phyloP scores from a whole-genome alignment of 108 stramenopile genomes.

The Pelagomonas calceolata region DNA sequence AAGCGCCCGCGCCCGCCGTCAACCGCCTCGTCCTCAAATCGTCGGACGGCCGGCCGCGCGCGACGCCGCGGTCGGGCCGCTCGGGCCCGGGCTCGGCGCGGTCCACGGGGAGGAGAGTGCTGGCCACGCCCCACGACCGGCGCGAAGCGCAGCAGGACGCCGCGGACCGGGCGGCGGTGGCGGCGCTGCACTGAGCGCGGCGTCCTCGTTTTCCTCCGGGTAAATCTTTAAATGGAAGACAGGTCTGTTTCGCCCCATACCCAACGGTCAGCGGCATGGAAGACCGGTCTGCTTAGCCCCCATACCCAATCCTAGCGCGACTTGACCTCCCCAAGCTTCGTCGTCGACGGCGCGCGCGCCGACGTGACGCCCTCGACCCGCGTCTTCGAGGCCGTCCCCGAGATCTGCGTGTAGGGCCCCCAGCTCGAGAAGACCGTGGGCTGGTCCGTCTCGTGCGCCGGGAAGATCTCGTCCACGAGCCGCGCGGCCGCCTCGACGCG shows the following conservation, averaged over 20 bases:
- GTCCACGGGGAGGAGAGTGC: too few species aligned
- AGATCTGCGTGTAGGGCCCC: slow-evolving; percentile 49
- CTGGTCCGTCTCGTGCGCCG: slow-evolving; percentile 37
- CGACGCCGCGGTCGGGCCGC: neutral
- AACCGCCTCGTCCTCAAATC: neutral
- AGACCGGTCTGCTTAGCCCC: too few species aligned
- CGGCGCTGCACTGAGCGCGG: too few species aligned
- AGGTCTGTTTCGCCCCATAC: too few species aligned
- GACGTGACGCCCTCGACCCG: neutral
- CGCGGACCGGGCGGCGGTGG: neutral
- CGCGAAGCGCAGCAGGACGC: neutral
- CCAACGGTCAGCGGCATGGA: too few species aligned
- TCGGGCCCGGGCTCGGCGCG: too few species aligned
- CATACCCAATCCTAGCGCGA: too few species aligned
- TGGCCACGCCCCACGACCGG: neutral
- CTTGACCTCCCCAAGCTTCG: too few species aligned
- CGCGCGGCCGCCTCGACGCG: slow-evolving; percentile 60
- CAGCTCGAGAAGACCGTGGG: slow-evolving; percentile 49
- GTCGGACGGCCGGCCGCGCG: neutral
- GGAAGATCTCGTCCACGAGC: slow-evolving; percentile 26
- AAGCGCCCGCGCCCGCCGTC: neutral
- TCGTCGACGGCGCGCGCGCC: neutral
- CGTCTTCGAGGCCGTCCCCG: neutral
- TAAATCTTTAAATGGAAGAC: too few species aligned
- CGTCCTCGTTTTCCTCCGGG: too few species aligned